Evolutionary conservation across 2,329 filamentous ascomycete genomes (phyloP), one percentile per base, ranked within the genome.

Genomic region (Decorospora gaudefroyi): DNA sequence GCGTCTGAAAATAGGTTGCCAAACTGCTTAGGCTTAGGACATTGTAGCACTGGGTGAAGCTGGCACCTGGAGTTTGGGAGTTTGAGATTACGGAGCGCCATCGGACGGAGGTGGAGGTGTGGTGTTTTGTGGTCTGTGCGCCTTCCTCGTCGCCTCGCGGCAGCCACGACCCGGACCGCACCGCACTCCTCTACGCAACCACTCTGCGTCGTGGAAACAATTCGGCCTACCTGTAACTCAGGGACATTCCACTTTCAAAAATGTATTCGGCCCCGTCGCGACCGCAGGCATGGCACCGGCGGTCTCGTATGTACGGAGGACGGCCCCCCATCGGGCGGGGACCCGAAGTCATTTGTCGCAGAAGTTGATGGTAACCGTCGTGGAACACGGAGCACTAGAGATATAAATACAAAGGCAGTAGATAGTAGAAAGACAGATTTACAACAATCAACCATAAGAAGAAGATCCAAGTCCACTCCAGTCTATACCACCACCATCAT

Each of bases 321-420:
- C 54, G 59, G 51, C 42, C 35, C 32, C 42, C 56, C 54, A 53
- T 55, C 41, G 51, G 49, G 64, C 57, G 65, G 65, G 64, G 65
- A 68, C 49, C 65, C 65, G 65, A 65, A 59, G 60, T 36, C 38
- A 44, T 55, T 17, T 36, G 42, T 55, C 45, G 51, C 47, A 42
- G 40, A 46, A 35, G 42, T 46, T 37, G 39, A 49, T 35, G 54
- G 41, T 37, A 43, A 38, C 37, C 46, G 19, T 26, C 26, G 17
- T 46, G 26, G 34, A 36, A 42, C 50, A 42, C 35, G 41, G 29
- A 46, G 27, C 42, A 42, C 18, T 13, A 42, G 33, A 19, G 46
- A 55, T 63, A 62, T 64, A 62, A 59, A 58, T 46, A 42, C 35
- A 19, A 28, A 46, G 42, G 48, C 32, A 33, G 38, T 18, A 42